Evolutionary conservation across 2,329 filamentous ascomycete species (phyloP), one percentile per base, ranked within the genome.

Genomic region (Lecanicillium sp.): DNA sequence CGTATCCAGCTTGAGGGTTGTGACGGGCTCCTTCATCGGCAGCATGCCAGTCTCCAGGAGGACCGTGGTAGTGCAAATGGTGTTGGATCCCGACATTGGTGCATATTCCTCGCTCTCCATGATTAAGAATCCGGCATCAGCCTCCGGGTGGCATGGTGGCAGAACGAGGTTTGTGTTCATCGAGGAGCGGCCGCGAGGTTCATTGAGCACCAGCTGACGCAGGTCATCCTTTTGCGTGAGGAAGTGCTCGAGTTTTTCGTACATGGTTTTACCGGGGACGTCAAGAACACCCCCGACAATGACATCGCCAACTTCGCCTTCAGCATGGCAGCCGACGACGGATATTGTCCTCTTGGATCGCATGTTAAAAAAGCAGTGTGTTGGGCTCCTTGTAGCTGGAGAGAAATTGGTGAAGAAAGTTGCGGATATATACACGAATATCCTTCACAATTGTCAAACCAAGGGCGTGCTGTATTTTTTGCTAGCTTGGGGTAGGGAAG

Each of bases 21-120:
- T 70, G 2, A 59, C 41, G 0, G 66, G 67, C 42, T 69, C 66
- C 17, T 55, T 50, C 64, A 71, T 70, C 0, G 53, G 49, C 2
- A 71, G 40, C 56, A 69, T 69, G 1, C 66, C 67, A 0, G 65
- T 70, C 44, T 71, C 68, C 17, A 71, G 45, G 12, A 71, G 47
- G 1, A 68, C 68, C 0, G 67, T 70, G 0, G 59, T 50, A 0
- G 61, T 65, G 33, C 57, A 62, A 13, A 71, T 67, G 2, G 59
- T 61, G 34, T 71, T 70, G 3, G 60, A 58, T 0, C 68, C 66
- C 3, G 65, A 68, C 58, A 51, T 57, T 31, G 44, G 49, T 1
- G 48, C 46, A 13, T 66, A 70, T 37, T 69, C 61, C 15, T 68
- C 64, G 40, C 57, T 60, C 44, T 67, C 65, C 60, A 71, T 64